Base-by-base conservation (phyloP, 2,329 filamentous ascomycete species). In the Plectosphaerella cucumerina region DNA sequence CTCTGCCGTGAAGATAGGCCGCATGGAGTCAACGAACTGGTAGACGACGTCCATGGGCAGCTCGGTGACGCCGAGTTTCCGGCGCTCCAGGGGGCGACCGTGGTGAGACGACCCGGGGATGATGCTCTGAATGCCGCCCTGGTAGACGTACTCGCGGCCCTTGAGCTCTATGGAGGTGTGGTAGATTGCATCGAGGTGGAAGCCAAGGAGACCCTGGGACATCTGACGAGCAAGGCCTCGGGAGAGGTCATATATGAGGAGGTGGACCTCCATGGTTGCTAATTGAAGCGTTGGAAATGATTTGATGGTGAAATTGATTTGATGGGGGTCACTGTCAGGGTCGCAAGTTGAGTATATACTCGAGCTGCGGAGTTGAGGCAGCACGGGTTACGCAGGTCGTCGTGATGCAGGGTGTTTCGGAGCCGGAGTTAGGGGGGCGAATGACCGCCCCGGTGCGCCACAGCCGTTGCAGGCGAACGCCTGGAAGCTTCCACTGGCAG, bases 151-250 rank as follows among this genome's bases (percentile, higher is more conserved):
- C 70, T 99, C 94, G 47, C 87, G 80, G n/a, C 86, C 85, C 48
- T 85, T 81, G 37, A 97, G 76, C 41, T 96, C 86, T 49, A 99
- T 85, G 0, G 92, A 90, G 0, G 94, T 97, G 67, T 99, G 94
- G 60, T 97, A 97, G 49, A 99, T 84, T 49, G 94, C 94, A 67
- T 97, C 93, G 47, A 97, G 89, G 48, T 80, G 73, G 57, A 82
- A 78, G 15, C 79, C 72, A 10, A 85, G 66, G 50, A 77, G 58
- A 54, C 74, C 68, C 71, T 72, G 67, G 17, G 79, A 82, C 71
- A 83, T 72, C 57, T 82, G 72, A 10, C 74, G 72, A 14, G 80
- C 80, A 41, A 84, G 59, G 18, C 80, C 80, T n/a, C 67, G 69
- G 1, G 89, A 92, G 45, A 93, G 76, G 70, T 93, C 89, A 62